Conservation (phyloP, 192 early-diverging fungal genomes). For the Neocallimastix lanati region DNA sequence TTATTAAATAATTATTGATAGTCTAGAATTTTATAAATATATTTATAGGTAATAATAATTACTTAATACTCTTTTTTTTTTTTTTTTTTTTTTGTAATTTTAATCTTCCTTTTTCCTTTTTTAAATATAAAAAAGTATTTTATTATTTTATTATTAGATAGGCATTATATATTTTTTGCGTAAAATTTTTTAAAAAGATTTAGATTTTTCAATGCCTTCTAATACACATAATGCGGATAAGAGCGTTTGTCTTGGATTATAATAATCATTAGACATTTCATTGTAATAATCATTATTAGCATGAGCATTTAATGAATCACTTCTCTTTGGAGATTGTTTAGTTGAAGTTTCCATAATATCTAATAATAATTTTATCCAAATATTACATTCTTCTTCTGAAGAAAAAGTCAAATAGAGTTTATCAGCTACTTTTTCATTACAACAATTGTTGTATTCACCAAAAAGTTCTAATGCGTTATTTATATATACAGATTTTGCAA, state of each 20-base stretch:
- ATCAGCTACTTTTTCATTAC: not conserved
- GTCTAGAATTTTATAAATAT: too few relatives aligned
- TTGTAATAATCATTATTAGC: not conserved
- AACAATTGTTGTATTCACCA: not conserved
- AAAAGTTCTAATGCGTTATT: not conserved
- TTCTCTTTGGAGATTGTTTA: not conserved
- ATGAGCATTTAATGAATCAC: not conserved
- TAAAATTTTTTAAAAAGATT: not conserved
- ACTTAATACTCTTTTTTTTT: too few relatives aligned
- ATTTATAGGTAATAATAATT: too few relatives aligned
- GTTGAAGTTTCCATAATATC: not conserved
- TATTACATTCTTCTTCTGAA: not conserved
- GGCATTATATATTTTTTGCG: too few relatives aligned
- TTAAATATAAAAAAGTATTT: too few relatives aligned
- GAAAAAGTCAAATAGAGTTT: not conserved
- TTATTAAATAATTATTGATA: too few relatives aligned
- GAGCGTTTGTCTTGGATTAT: not conserved
- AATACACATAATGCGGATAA: not conserved
- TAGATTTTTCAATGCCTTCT: not conserved
- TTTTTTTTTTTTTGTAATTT: too few relatives aligned
- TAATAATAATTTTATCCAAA: not conserved
- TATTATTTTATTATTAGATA: too few relatives aligned
- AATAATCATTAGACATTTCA: not conserved
- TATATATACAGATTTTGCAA: not conserved
- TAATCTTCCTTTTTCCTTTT: too few relatives aligned